Base-by-base conservation (phyloP, 1,284 basidiomycete genomes). In the Tetrapyrgos nigripes region DNA sequence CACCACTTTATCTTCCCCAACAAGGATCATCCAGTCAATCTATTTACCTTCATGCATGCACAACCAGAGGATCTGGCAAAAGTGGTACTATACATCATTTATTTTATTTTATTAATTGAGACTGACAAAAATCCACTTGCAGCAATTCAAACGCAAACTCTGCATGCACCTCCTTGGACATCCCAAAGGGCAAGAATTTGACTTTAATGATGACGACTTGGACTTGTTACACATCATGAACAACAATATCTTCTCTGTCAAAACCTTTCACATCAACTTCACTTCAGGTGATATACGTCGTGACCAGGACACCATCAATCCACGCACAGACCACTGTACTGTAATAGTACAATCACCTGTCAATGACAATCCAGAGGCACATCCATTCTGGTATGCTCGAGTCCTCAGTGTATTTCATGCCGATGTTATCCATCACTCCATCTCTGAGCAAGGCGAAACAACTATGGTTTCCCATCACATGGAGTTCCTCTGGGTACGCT, bases 101-200 rank as follows among this genome's bases (percentile, higher is more conserved):
- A 31, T 5, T 13, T 9, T 28, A 19, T 11, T 9, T 23, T 17
- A 28, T 27, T 49, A 9, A 49, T n/a, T 27, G 2, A 11, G n/a
- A 28, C 14, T 31, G 29, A 28, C 5, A 11, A 17, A 40, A 40
- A 28, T 54, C n/a, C n/a, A n/a, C n/a, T n/a, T n/a, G n/a, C n/a
- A 67, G 64, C 19, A 64, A 35, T 77, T 75, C 53, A n/a, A 71
- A 0, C 61, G 55, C 0, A 66, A 67, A 11, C 64, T 77, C 0
- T 66, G 74, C 50, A 64, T 67, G 29, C 73, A 77, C 46, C 40
- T 77, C 0, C 61, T 76, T 0, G 65, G 53, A 1, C 58, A 65
- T 0, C 57, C 76, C 33, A 47, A 64, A 3, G 57, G 48, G 13
- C 60, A 49, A 17, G 43, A 59, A n/a, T 71, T 71, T 37, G 62